Evolutionary conservation across 78 protist genomes (phyloP).

Genomic region (Protostelium mycophagum): DNA sequence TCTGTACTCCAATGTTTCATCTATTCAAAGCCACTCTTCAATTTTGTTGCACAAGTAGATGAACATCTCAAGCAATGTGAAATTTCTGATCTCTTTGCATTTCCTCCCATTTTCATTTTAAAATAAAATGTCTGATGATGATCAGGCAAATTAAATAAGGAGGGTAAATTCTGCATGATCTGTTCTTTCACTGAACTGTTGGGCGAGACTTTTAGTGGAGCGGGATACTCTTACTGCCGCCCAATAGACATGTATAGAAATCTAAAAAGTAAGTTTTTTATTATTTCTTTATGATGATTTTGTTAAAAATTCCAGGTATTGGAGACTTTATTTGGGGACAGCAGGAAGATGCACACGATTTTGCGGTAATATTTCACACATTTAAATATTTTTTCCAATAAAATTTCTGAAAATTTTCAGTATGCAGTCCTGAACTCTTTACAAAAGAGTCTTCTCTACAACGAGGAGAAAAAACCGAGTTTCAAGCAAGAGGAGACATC

Average conservation of each 20-base stretch:
- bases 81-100: not conserved
- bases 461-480: not conserved
- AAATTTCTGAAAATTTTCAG: not conserved
- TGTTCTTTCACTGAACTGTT: not conserved
- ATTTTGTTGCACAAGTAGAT: not conserved
- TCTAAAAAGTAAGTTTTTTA: not conserved
- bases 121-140: no score
- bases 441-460: not conserved
- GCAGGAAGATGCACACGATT: not conserved
- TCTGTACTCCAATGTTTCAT: not conserved
- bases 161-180: not conserved
- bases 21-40: not conserved
- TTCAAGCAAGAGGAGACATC: not conserved
- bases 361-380: not conserved
- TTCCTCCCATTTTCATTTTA: not conserved
- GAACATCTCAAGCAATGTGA: not conserved
- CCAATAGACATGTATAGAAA: not conserved
- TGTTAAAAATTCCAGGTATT: not conserved
- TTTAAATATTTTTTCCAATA: not conserved
- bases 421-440: not conserved
- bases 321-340: not conserved
- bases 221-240: not conserved
- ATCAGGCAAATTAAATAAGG: not conserved
- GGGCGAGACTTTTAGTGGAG: not conserved
- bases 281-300: not conserved